Evolutionary conservation across 495 filamentous ascomycete species (phyloP), one percentile per base, ranked within the genome.

Genomic region (Hypoxylon subgilvum): DNA sequence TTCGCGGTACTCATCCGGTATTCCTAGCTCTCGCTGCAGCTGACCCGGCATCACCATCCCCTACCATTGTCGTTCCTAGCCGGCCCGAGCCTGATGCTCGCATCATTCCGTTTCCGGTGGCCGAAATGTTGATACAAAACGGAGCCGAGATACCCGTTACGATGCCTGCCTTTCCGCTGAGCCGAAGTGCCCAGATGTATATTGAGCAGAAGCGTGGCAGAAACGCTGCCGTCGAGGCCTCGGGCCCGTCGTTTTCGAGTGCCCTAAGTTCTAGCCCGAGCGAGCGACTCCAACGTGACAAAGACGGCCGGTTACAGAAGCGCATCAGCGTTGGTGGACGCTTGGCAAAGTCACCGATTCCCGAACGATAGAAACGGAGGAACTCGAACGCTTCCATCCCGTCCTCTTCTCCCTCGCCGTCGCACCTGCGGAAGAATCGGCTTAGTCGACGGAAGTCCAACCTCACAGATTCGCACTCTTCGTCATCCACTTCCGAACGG

Each of bases 21-120:
- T 96, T 91, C 76, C 80, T 99, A 12, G 94, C 94, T 17, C 86
- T 99, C 12, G 90, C 90, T n/a, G 92, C 93, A 1, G 92, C 94
- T 0, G 94, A 98, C 61, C 94, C 93, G 6, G 91, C 91, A 14
- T 77, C 85, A 0, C 88, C 90, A 0, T 79, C 78, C 21, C 75
- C 77, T n/a, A 59, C 69, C 4, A 67, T 72, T 1, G 63, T 57
- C 2, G 60, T 61, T 9, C n/a, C 67, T 0, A 48, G 49, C 47
- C 39, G 62, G 27, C 41, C 73, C 18, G 57, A 74, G 16, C 41
- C 73, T 0, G 66, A 77, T 10, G 52, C 69, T 12, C 79, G 78
- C 43, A 52, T 65, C 3, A 65, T 77, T 10, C 75, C 80, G 2
- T 98, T 97, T 72, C 88, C 95, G 0, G 76, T 97, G 18, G 95